These are phyloP conservation scores for Aspergillus sp. DNA, from an alignment of 2,329 filamentous ascomycete species.

Conservation along the genomic window DNA sequence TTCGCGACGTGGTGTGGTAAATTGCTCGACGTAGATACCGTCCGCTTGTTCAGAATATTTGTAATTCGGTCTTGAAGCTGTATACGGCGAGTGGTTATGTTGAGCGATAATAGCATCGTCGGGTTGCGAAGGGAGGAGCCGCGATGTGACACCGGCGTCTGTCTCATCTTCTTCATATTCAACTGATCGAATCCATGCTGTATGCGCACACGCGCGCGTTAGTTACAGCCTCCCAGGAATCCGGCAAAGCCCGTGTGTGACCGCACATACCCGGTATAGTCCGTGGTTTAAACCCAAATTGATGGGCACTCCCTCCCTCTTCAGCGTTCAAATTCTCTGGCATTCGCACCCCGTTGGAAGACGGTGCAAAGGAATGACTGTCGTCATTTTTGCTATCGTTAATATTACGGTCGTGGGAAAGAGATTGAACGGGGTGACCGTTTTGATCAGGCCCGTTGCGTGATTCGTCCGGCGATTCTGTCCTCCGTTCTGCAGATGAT, in stretches of 20 bases:
- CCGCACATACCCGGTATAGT: slow-evolving; percentile 33
- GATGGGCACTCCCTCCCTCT: slow-evolving; percentile 2
- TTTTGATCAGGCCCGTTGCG: slow-evolving; percentile 14
- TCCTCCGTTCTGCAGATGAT: slow-evolving; percentile 10
- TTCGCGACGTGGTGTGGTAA: slow-evolving; percentile 20
- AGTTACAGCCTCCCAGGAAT: neutral
- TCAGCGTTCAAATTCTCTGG: slow-evolving; percentile 12
- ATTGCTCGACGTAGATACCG: slow-evolving; percentile 2
- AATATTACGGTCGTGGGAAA: slow-evolving; percentile 9
- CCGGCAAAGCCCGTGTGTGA: neutral
- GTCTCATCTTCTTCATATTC: slow-evolving; percentile 31
- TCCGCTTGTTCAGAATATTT: slow-evolving; percentile 4
- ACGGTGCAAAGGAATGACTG: slow-evolving; percentile 9
- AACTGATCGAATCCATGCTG: slow-evolving; percentile 41
- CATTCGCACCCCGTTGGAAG: slow-evolving; percentile 12
- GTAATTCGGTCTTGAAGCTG: slow-evolving; percentile 18
- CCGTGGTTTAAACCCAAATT: slow-evolving; percentile 15
- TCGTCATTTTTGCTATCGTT: neutral
- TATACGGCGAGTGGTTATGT: slow-evolving; percentile 38
- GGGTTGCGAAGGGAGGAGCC: slow-evolving; percentile 31
- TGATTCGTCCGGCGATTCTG: slow-evolving; percentile 5
- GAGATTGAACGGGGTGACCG: slow-evolving; percentile 10
- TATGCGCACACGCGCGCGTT: neutral
- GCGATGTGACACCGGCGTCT: slow-evolving; percentile 26
- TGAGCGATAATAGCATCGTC: slow-evolving; percentile 39